Evolutionary conservation across 192 early-diverging fungal species (phyloP).

Genomic region (Rhizophagus clarus): DNA sequence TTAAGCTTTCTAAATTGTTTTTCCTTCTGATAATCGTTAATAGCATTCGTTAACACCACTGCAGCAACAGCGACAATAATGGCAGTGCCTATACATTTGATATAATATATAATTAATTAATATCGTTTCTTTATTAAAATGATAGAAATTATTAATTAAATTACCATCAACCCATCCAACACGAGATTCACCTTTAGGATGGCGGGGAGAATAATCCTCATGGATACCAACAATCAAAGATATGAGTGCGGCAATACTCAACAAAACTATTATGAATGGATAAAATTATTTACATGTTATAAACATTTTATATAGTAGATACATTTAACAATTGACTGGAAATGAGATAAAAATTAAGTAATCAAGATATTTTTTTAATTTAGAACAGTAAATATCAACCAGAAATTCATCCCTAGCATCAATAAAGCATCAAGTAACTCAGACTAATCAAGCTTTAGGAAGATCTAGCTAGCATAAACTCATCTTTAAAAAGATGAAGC

Average conservation of each 20-base stretch:
- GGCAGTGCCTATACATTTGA: constrained; percentile 63
- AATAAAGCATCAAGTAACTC: no score
- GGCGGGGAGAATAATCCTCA: constrained; percentile 68
- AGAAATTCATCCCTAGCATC: no score
- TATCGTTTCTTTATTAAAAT: neutral
- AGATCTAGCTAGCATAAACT: no score
- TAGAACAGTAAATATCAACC: no score
- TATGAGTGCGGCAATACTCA: constrained; percentile 82
- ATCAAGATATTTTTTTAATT: no score
- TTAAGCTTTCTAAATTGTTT: constrained; percentile 86
- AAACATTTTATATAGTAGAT: neutral
- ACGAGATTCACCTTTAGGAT: constrained; percentile 69
- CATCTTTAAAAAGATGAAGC: no score
- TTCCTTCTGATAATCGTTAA: constrained; percentile 92
- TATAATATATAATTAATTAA: constrained; percentile 34
- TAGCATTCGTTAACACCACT: constrained; percentile 87
- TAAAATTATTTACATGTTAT: neutral
- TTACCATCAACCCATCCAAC: constrained; percentile 71
- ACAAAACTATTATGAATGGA: constrained; percentile 62
- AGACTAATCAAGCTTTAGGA: no score
- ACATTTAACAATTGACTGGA: no score
- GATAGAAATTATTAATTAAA: neutral
- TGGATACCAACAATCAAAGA: constrained; percentile 87
- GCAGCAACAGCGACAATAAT: constrained; percentile 84
- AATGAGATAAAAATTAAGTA: no score